Percentiles rank a stretch among this genome's conserved stretches.
Conservation (phyloP, 345 rosid species). For the Kandelia obovata region DNA sequence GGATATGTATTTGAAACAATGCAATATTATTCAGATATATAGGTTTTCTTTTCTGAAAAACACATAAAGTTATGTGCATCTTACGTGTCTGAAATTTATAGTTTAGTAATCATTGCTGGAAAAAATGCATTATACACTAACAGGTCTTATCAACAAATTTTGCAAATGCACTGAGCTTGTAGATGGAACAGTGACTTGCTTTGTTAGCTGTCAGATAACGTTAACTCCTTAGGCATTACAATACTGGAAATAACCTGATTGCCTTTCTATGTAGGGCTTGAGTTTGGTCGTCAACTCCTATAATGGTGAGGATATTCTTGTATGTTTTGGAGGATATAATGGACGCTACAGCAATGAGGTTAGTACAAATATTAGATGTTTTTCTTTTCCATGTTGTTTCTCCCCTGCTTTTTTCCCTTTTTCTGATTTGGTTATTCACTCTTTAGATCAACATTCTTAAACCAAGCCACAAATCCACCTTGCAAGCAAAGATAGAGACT, state of each 20-base stretch:
- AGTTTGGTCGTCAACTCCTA: constrained; percentile 81
- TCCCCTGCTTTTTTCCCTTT: constrained; percentile 6
- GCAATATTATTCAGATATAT: neutral
- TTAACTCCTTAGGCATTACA: constrained; percentile 1
- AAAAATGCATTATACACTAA: no score
- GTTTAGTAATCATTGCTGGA: no score
- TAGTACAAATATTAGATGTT: constrained; percentile 12
- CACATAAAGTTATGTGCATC: no score
- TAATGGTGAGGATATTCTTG: constrained; percentile 78
- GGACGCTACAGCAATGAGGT: constrained; percentile 96
- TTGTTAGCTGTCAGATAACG: neutral
- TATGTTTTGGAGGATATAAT: constrained; percentile 95
- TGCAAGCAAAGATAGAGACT: constrained; percentile 61
- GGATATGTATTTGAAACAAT: neutral
- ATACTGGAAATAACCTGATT: constrained; percentile 2
- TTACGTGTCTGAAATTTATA: no score
- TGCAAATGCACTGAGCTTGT: neutral
- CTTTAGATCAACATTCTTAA: constrained; percentile 79
- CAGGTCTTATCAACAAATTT: no score
- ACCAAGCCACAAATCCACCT: constrained; percentile 89
- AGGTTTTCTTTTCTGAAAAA: neutral
- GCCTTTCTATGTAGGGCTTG: constrained; percentile 59
- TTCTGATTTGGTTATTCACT: constrained; percentile 22
- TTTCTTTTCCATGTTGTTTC: constrained; percentile 5
- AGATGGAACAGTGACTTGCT: neutral